Evolutionary conservation across 139 green algal genomes (phyloP), one percentile per base, ranked within the genome.

Genomic region (Chlorella ohadii): DNA sequence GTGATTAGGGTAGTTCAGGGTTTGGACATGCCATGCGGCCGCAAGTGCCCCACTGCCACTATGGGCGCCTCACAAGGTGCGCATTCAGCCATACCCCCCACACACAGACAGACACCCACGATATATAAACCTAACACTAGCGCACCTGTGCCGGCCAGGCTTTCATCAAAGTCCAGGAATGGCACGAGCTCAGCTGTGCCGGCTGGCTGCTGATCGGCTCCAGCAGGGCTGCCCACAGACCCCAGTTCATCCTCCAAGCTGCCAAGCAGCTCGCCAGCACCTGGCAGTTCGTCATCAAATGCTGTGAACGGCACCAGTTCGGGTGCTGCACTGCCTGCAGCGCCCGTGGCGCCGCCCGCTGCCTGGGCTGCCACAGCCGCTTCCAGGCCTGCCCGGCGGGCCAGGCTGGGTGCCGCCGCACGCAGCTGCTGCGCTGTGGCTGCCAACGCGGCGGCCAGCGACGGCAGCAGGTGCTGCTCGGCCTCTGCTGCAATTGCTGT

Each of bases 111-210:
- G n/a, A n/a, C n/a, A n/a, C n/a, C n/a, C n/a, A n/a, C n/a, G n/a
- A n/a, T n/a, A n/a, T n/a, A n/a, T n/a, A n/a, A n/a, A n/a, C n/a
- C n/a, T n/a, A n/a, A n/a, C n/a, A n/a, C n/a, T n/a, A 31, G 13
- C 80, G 9, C 80, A 79, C 80, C 80, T 34, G 39, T 28, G 27
- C 68, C 68, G 0, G 34, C 80, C 68, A 85, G 36, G 38, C 56
- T 33, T 0, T 85, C 80, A 5, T 85, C 80, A 72, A 85, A 85
- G 56, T 79, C 67, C 25, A 77, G 36, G n/a, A 85, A 84, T 12
- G 79, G 79, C 16, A 78, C 79, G 28, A 84, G 66, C 23, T 36
- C 25, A 0, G 76, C 59, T 15, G 25, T 15, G 20, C 34, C 34
- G 23, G 5, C 39, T 2, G 39, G 36, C 47, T 22, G 31, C 27